Base-by-base conservation (phyloP, 1,284 basidiomycete genomes). In the Cryptococcus sp. region DNA sequence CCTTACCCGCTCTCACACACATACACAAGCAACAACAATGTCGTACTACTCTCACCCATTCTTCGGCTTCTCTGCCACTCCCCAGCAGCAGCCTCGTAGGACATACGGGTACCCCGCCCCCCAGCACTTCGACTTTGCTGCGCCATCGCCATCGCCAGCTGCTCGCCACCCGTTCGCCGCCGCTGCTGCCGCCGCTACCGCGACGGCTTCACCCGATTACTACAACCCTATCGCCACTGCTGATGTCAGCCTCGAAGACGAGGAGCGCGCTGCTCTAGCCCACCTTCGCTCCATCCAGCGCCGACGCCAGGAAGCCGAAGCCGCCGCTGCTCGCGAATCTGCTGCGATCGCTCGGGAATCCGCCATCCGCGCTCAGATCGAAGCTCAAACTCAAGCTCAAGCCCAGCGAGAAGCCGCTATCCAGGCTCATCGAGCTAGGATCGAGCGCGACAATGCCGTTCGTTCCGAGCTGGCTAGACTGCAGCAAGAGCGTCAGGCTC, bases 181-280 rank as follows among this genome's bases (percentile, higher is more conserved):
- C 22, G 47, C 47, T 13, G 15, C 47, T 41, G 41, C 54, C 35
- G 45, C 44, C 20, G 4, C 25, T 38, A 17, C 40, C 38, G 13
- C n/a, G 4, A 35, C 27, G n/a, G 19, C 35, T 46, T 39, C 39
- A 8, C 38, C 41, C 45, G 46, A 56, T 38, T n/a, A 50, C n/a
- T 55, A 49, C 25, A 27, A 22, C 23, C 23, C 54, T 38, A 16
- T 27, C 39, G 41, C 54, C 27, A 44, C 8, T 19, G 46, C 45
- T 27, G 20, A 40, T 22, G 35, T 49, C 44, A 61, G 64, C 42
- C 57, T 73, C 48, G 68, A 70, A 17, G 66, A 67, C 42, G 74
- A 77, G 54, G 75, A 77, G 53, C 68, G 62, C 47, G 69, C 70
- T 25, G 74, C 71, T 22, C 62, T 72, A n/a, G 73, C 69, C 27